Evolutionary conservation across 192 early-diverging fungal species (phyloP), one percentile per base, ranked within the genome.

Genomic region (Coemansia sp.): DNA sequence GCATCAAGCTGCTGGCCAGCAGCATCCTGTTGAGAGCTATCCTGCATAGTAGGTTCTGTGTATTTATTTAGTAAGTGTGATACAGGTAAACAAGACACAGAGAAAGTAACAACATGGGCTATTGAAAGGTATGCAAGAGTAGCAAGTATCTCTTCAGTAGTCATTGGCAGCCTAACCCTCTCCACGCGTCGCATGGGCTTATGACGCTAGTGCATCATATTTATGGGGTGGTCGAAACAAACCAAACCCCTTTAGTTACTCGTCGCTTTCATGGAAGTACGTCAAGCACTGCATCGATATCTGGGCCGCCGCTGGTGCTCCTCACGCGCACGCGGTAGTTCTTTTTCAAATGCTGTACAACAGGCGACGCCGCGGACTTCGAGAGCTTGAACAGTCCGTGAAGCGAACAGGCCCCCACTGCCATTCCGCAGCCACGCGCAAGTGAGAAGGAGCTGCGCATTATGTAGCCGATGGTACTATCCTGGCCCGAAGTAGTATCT

Each of bases 361-460:
- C 24, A 14, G 38, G n/a, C 9, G 5, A 47, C 4, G 58, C 31
- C 5, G 53, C 27, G 0, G 41, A 21, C 1, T 41, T 55, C 56
- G 67, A 73, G 23, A 66, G 38, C 28, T 23, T 49, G 60, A 64
- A 80, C 51, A 80, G 62, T 0, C 77, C 77, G 10, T 25, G 62
- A 23, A 80, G 62, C 38, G 77, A 80, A 38, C 77, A 80, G 3
- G 77, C 77, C 7, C 71, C 77, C 16, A 80, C 53, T 18, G 68
- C 77, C 71, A 80, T 71, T 26, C 68, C 72, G 24, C 65, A 80
- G 30, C 77, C 77, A 16, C 77, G 71, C 2, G 77, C 77, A 16
- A 80, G 77, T 23, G 77, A 80, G 25, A 74, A 80, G 25, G 77
- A 80, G 27, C 71, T 67, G 7, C 71, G 66, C 56, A 68, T 74